Evolutionary conservation across 129 eudicot species (phyloP), one percentile per base, ranked within the genome.

Genomic region (Flaveria sonorensis): DNA sequence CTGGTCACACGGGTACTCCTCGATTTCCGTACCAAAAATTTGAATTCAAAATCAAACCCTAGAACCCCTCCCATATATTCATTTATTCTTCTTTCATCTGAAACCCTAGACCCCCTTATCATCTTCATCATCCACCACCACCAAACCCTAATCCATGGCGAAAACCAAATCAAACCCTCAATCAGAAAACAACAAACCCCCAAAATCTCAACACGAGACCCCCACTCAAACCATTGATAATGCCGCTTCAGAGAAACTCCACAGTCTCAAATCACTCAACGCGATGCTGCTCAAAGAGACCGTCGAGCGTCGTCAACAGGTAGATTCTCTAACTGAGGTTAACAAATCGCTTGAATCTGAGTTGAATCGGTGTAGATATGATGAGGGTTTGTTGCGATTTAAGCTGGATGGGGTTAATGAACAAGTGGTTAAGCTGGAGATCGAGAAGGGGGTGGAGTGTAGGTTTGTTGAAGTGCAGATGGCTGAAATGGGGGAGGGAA

Each of bases 221-320:
- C 63, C 62, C 16, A 70, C 26, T 61, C 48, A 45, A 45, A 45
- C 48, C 50, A 11, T 0, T 0, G 88, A 83, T 1, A 88, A 82
- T 1, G 74, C 80, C 19, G 74, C 80, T 19, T 63, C 87, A 13
- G 92, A 89, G 78, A 89, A 89, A 77, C 73, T 88, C 40, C 80
- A 88, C 40, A 83, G 73, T 64, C 74, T 94, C 79, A 91, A 89
- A 72, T 79, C 88, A 6, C 90, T 94, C 11, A 94, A 94, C 48
- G 70, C 78, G 11, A 77, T 78, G 89, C 84, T 94, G 65, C 79
- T 94, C 10, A 89, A 86, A 75, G 93, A 94, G 82, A 84, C 93
- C 2, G 79, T 81, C 13, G 96, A 85, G 83, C 84, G 88, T 24
- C 89, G 98, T 55, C 90, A 91, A 21, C 90, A 82, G 88, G 88